A percentile compares a stretch with the other conserved stretches of the same genome.
Conservation (phyloP, 225 moss, liverwort and hornwort species). For the Sphagnum tenellum region DNA sequence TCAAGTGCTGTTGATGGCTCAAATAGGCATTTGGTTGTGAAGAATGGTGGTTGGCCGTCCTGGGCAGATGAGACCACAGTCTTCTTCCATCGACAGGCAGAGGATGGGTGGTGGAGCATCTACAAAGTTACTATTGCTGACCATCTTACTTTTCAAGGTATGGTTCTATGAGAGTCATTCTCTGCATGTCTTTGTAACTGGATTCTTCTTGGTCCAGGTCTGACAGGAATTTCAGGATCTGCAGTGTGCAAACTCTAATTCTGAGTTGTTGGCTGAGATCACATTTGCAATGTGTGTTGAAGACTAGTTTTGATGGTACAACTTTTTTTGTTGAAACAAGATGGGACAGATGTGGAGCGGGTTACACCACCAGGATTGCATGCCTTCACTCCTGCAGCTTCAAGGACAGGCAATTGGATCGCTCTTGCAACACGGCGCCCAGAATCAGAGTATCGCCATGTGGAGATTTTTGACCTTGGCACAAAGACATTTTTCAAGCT, state of each 20-base stretch:
- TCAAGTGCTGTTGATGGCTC: constrained; percentile 24
- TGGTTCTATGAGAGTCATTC: background rate
- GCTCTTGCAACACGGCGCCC: constrained; percentile 39
- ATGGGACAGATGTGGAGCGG: constrained; percentile 8
- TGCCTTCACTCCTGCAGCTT: constrained; percentile 35
- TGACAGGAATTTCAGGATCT: no score
- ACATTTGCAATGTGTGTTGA: constrained; percentile 1
- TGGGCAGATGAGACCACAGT: constrained; percentile 33
- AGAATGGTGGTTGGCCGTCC: constrained; percentile 36
- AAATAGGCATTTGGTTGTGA: constrained; percentile 12
- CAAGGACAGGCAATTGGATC: constrained; percentile 20
- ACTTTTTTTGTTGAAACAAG: background rate
- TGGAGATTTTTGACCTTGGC: constrained; percentile 27
- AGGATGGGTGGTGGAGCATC: constrained; percentile 58
- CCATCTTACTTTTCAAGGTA: background rate
- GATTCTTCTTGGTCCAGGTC: no score
- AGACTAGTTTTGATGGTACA: background rate
- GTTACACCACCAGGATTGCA: constrained; percentile 42
- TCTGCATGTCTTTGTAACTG: background rate
- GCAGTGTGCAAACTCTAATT: background rate
- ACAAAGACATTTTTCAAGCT: constrained; percentile 19
- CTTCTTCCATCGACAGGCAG: constrained; percentile 29
- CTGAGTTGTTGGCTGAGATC: background rate
- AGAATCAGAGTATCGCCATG: constrained; percentile 15
- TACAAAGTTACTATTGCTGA: constrained; percentile 14